Evolutionary conservation across 2,329 filamentous ascomycete genomes (phyloP), one percentile per base, ranked within the genome.

Genomic region (Cordyceps tenuipes): DNA sequence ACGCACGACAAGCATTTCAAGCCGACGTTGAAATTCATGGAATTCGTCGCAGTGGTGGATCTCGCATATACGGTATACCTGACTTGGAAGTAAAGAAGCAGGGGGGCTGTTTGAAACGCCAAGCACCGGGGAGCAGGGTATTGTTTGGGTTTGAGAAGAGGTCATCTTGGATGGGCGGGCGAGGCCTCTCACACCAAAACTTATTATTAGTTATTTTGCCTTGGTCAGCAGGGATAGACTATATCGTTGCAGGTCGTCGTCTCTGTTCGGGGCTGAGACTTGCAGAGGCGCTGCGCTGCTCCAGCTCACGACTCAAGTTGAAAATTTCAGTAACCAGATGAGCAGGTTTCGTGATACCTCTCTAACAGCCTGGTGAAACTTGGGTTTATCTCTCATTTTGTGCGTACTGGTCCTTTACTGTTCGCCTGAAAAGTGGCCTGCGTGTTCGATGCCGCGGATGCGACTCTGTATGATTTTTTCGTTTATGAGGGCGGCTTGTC

Each of bases 381-480:
- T 36, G 34, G 9, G 3, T 29, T 29, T 36, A n/a, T 36, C 34
- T 36, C 9, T 36, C 34, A 10, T 13, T 3, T 13, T 10, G 34
- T 13, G 34, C 26, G 29, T 6, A n/a, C 26, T 12, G 9, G 12
- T 41, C 29, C 4, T 17, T 5, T n/a, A 7, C 10, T 17, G 2
- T n/a, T 50, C 26, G 29, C 21, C n/a, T 56, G 43, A 29, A 43
- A 48, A 55, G 53, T 41, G 53, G 23, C 46, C 15, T 43, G 53
- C 53, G 53, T 56, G 53, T 43, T 47, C 36, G 43, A 46, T 19
- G 43, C 43, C n/a, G 53, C 53, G 53, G 41, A 46, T 47, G 53
- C 19, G 29, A 48, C 53, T 19, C 53, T 56, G 41, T 23, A 41
- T 17, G 21, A 26, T 5, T 51, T 43, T 29, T 29, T 53, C 50